Evolutionary conservation across 495 filamentous ascomycete genomes (phyloP), one percentile per base, ranked within the genome.

Genomic region (Hypoxylon crocopeplum): DNA sequence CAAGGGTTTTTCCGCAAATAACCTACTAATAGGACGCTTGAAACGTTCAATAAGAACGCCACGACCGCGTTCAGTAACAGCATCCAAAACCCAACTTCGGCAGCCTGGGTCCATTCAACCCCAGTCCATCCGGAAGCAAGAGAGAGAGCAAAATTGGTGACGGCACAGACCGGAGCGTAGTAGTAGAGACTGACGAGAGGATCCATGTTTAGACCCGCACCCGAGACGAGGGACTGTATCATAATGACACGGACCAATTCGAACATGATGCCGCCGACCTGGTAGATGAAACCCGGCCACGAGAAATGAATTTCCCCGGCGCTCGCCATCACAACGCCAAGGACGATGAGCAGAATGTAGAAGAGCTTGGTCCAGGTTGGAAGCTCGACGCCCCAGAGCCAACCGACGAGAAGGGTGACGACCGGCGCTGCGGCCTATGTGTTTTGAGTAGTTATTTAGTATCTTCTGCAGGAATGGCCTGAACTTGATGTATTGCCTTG

Each of bases 171-270:
- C 0, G 90, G 90, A 0, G 90, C 89, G 62, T 88, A 92, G 72
- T 93, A 94, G 76, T 94, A 94, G 21, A 94, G 80, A 27, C 86
- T 90, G 37, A 93, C 88, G 12, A 94, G 78, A 17, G 90, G 88
- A 61, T 93, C 89, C 90, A 94, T 92, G 69, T 88, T 88, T 48
- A 75, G 70, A 48, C 85, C 86, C n/a, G 83, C 76, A 2, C 77
- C 84, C 39, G 79, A 84, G 5, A 93, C 77, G 46, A 94, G 73
- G 2, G 84, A 80, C 72, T 93, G 84, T 48, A 93, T 88, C 83
- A 92, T 84, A 61, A 90, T 84, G 27, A 94, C 73, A n/a, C 89
- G 81, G 37, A 88, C 79, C 17, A 89, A 87, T 69, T 94, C 90
- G 68, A 88, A 90, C 21, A 86, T 59, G 55, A 91, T 85, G 8